Evolutionary conservation across 331 rosid species (phyloP), one percentile per base, ranked within the genome.

Genomic region (Quercus phellos): DNA sequence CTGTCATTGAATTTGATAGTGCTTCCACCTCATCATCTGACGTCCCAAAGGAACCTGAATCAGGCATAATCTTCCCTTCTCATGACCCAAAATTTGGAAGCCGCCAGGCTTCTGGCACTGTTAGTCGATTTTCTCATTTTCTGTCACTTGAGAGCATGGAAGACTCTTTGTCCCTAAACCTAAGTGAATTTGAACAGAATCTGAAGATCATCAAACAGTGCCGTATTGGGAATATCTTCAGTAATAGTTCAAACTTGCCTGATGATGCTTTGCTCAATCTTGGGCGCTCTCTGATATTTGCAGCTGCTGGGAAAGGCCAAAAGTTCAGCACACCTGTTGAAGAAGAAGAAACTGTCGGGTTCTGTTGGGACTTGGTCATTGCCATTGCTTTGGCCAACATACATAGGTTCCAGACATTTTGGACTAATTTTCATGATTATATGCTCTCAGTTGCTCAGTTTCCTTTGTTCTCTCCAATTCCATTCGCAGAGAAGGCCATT

Each of bases 251-350:
- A 22, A 90, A 76, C 83, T 84, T 92, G 19, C 96, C 87, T 0
- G 92, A 80, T 32, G 94, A 91, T 2, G 82, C 93, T 75, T 78
- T 93, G 68, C 90, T 84, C 22, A 89, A 82, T 81, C 93, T 93
- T 3, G 98, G 99, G 18, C 86, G 93, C 19, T 86, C 93, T 51
- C 73, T 93, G 72, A 90, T 95, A 64, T 90, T 87, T 76, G 86
- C 97, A 13, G 91, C 99, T 14, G 99, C 99, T 6, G 98, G 99
- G 67, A 93, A 91, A 88, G 98, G 99, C 24, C 98, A 95, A 54
- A 95, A 95, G 80, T 93, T 92, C 42, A 93, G 93, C 86, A 93
- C 94, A 19, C 84, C 94, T 0, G 74, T 89, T 66, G 98, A 95
- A 77, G 97, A 95, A 85, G 98, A 95, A 84, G 99, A 91, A 85